A percentile compares a stretch with the other conserved stretches of the same genome.
phyloP scores from a whole-genome alignment of 176 grass and related monocot genomes.

The Carex kokanica region DNA sequence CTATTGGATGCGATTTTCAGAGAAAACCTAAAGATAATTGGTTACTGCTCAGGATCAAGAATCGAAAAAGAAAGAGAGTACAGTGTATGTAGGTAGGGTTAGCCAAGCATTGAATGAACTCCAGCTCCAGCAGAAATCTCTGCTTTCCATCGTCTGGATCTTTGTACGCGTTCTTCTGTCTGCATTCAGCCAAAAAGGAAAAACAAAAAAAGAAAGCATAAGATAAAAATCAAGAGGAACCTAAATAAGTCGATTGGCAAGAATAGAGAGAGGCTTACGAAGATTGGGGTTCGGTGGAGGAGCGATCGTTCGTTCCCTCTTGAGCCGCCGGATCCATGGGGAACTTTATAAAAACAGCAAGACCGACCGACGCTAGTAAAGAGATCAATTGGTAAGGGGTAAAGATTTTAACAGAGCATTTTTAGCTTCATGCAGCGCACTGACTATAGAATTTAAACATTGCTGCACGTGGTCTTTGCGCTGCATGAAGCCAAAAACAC shows the following conservation, averaged over 20 bases:
- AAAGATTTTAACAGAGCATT: too few species aligned
- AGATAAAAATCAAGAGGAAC: not conserved
- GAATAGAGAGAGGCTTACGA: slow-evolving; percentile 8
- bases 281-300: slow-evolving; percentile 27
- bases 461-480: too few species aligned
- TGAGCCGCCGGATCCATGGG: slow-evolving; percentile 1
- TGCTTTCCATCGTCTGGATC: slow-evolving; percentile 70
- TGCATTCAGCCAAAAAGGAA: not conserved
- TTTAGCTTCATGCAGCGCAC: too few species aligned
- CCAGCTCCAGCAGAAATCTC: slow-evolving; percentile 79
- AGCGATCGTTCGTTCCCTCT: slow-evolving; percentile 10
- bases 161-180: slow-evolving; percentile 51
- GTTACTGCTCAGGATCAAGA: not conserved
- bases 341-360: not conserved
- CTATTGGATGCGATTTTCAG: not conserved
- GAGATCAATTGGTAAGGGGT: not conserved
- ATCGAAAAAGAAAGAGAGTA: slow-evolving; percentile 31
- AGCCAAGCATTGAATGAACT: slow-evolving; percentile 91
- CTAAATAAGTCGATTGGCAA: not conserved
- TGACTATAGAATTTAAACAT: too few species aligned
- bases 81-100: slow-evolving; percentile 98
- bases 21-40: not conserved
- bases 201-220: not conserved
- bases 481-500: too few species aligned
- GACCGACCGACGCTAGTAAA: not conserved